These are phyloP conservation scores for Przewalskia tangutica DNA, from an alignment of 257 asterid genomes.

Conservation along the genomic window DNA sequence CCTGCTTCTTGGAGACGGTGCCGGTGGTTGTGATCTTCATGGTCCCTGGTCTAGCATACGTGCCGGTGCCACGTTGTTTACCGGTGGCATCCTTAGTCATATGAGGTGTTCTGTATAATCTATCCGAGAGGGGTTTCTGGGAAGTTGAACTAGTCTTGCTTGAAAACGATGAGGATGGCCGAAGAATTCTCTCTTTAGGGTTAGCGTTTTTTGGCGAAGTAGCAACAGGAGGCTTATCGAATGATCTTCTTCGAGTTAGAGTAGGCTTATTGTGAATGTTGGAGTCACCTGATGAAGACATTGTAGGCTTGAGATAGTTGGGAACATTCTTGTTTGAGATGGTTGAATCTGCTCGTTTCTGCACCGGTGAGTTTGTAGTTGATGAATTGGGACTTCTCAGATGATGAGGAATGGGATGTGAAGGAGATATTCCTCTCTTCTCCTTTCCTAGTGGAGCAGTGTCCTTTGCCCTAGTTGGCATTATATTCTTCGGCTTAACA, in stretches of 20 bases:
- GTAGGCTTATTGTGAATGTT: constrained; percentile 13
- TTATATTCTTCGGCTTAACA: constrained; percentile 5
- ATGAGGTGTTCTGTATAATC: constrained; percentile 13
- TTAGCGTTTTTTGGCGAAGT: constrained; percentile 24
- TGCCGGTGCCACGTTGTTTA: constrained; percentile 9
- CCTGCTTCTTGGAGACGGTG: constrained; percentile 18
- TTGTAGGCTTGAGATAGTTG: constrained; percentile 49
- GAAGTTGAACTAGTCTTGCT: constrained; percentile 9
- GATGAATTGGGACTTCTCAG: constrained; percentile 21
- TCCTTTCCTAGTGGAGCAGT: constrained; percentile 29
- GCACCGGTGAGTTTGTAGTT: constrained; percentile 13
- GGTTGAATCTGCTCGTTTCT: constrained; percentile 13
- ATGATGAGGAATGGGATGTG: constrained; percentile 9
- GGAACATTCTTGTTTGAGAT: constrained; percentile 31
- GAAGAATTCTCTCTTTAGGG: constrained; percentile 19
- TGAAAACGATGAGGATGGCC: constrained; percentile 31
- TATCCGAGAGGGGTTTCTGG: constrained; percentile 20
- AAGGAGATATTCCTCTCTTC: constrained; percentile 44
- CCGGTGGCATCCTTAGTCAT: constrained; percentile 24
- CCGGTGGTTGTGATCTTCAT: constrained; percentile 7
- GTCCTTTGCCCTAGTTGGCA: constrained; percentile 50
- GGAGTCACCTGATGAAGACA: not conserved
- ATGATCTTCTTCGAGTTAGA: constrained; percentile 38
- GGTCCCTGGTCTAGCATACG: constrained; percentile 21
- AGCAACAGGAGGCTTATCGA: constrained; percentile 47